These are phyloP conservation scores for Calonectria naviculata DNA, from an alignment of 2,329 filamentous ascomycete genomes.

Conservation along the genomic window DNA sequence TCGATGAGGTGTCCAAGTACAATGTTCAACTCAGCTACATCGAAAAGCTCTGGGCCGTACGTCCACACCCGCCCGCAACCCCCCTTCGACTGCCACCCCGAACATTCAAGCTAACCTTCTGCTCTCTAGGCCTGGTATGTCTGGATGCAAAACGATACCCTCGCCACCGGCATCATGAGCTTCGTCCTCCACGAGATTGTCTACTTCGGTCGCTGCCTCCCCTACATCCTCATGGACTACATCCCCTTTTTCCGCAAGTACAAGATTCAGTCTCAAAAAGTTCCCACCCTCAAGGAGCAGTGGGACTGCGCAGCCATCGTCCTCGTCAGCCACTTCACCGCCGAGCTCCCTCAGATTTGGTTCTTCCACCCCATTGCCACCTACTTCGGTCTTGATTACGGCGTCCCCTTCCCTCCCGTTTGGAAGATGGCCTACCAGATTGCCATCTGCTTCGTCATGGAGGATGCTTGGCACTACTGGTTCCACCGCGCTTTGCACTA, in stretches of 20 bases:
- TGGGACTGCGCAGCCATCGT: slow-evolving; percentile 95
- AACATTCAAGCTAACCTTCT: slow-evolving; percentile 26
- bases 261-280: slow-evolving; percentile 92
- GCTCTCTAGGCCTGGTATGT: slow-evolving; percentile 83
- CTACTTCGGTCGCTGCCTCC: slow-evolving; percentile 92
- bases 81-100: background rate
- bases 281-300: slow-evolving; percentile 93
- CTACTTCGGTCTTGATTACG: slow-evolving; percentile 88
- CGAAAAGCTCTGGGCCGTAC: slow-evolving; percentile 89
- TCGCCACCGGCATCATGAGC: slow-evolving; percentile 97
- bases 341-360: slow-evolving; percentile 99
- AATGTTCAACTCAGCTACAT: slow-evolving; percentile 88
- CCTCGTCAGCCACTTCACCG: slow-evolving; percentile 94
- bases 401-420: slow-evolving; percentile 87
- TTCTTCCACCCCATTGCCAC: slow-evolving; percentile 97
- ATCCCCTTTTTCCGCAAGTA: slow-evolving; percentile 91
- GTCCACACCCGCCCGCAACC: slow-evolving; percentile 53
- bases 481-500: slow-evolving; percentile 93
- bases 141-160: slow-evolving; percentile 97
- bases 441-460: slow-evolving; percentile 91
- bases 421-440: slow-evolving; percentile 94
- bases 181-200: slow-evolving; percentile 94
- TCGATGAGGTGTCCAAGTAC: slow-evolving; percentile 74
- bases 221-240: slow-evolving; percentile 92
- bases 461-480: slow-evolving; percentile 99